A percentile compares a stretch with the other conserved stretches of the same genome.
These are phyloP conservation scores for Phytophthora sansomeana DNA, from an alignment of 352 stramenopile genomes.

Conservation along the genomic window DNA sequence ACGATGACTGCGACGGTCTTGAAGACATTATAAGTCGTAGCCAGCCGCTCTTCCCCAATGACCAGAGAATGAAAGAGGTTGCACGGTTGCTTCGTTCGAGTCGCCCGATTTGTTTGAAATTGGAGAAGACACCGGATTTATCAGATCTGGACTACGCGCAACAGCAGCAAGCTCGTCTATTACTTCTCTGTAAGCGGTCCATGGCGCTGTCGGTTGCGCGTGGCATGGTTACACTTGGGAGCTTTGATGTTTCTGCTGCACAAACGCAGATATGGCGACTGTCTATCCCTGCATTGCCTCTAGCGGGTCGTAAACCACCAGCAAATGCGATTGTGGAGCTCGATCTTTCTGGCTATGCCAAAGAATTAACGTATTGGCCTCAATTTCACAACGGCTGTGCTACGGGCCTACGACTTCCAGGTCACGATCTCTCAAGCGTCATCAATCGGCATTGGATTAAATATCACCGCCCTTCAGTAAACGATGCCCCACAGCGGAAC, in stretches of 20 bases:
- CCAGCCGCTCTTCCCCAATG: constrained; percentile 68
- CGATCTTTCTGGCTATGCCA: constrained; percentile 89
- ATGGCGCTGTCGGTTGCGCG: constrained; percentile 94
- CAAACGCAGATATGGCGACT: constrained; percentile 90
- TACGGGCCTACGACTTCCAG: constrained; percentile 91
- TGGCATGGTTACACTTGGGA: constrained; percentile 97
- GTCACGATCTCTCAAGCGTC: constrained; percentile 66
- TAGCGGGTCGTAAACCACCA: constrained; percentile 94
- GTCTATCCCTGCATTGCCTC: constrained; percentile 91
- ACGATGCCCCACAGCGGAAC: constrained; percentile 29
- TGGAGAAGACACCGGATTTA: constrained; percentile 70
- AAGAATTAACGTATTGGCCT: constrained; percentile 96
- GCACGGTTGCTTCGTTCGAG: constrained; percentile 81
- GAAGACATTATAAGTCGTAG: constrained; percentile 61
- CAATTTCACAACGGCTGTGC: constrained; percentile 99
- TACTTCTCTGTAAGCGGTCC: constrained; percentile 94
- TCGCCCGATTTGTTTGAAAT: constrained; percentile 71
- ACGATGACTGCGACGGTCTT: constrained; percentile 67
- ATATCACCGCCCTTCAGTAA: constrained; percentile 93
- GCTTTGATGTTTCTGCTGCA: constrained; percentile 70
- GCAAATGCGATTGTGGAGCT: constrained; percentile 94
- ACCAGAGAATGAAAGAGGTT: constrained; percentile 87
- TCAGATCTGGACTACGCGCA: constrained; percentile 80
- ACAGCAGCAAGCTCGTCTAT: constrained; percentile 95
- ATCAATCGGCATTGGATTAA: constrained; percentile 98